A percentile compares a stretch with the other conserved stretches of the same genome.
Conservation (phyloP, 306 rosid species). For the Mimosa bimucronata region DNA sequence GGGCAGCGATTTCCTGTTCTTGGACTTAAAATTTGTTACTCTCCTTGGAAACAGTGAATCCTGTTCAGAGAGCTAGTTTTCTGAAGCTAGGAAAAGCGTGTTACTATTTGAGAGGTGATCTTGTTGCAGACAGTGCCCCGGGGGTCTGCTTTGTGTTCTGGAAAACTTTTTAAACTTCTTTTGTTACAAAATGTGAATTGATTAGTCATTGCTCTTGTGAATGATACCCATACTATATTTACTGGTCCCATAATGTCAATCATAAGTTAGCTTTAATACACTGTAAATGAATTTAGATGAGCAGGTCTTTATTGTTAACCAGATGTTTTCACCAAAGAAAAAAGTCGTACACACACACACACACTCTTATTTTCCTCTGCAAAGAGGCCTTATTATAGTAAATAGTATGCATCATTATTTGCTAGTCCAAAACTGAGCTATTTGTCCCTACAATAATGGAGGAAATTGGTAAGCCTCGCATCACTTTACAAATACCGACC, state of each 20-base stretch:
- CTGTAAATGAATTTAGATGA: background rate
- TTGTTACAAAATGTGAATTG: no score
- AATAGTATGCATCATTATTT: constrained; percentile 17
- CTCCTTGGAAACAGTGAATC: no score
- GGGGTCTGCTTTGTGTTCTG: background rate
- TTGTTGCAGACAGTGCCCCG: background rate
- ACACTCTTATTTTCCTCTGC: background rate
- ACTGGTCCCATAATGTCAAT: background rate
- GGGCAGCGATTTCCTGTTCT: background rate
- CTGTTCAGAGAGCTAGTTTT: no score
- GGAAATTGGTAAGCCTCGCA: constrained; percentile 25
- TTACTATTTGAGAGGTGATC: no score
- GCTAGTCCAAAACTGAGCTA: constrained; percentile 30
- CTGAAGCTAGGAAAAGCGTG: background rate
- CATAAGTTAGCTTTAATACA: background rate
- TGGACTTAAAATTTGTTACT: no score
- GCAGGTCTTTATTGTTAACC: no score
- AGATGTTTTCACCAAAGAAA: no score
- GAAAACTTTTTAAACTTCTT: background rate
- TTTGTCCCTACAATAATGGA: background rate
- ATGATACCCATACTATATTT: no score
- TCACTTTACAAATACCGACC: constrained; percentile 3
- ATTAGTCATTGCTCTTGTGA: no score
- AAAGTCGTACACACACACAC: no score
- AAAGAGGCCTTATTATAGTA: constrained; percentile 26